Evolutionary conservation across 1,284 basidiomycete genomes (phyloP), one percentile per base, ranked within the genome.

Genomic region (Microbotryomycetes sp.): DNA sequence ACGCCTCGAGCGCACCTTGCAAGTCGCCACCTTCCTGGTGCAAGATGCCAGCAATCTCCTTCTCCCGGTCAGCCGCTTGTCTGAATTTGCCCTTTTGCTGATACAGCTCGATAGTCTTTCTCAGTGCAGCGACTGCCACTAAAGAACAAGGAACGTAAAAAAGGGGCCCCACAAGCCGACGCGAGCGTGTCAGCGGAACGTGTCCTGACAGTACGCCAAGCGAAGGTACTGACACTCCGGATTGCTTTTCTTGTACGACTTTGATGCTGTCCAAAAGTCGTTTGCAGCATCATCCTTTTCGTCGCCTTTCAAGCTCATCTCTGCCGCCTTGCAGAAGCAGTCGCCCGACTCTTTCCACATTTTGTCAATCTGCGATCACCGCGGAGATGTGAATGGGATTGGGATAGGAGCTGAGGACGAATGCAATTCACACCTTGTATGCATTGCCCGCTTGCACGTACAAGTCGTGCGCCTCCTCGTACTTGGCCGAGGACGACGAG

Each of bases 21-120:
- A 91, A 77, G 75, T 92, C 86, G 62, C 82, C 79, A 15, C 78
- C 78, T 57, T 81, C 81, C 71, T 91, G 86, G 46, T 93, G 83
- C 77, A 91, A 87, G 68, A 98, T 90, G 74, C 90, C 86, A 3
- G 85, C 94, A 69, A 97, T 93, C 78, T 73, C 72, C 67, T 76
- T 97, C 80, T 97, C 90, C 70, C 96, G 80, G 76, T 99, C 96
- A 9, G 94, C 96, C 28, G 96, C 96, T 75, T 98, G 96, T 59
- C 96, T 81, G 81, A 98, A 98, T 63, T 91, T 85, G 56, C 96
- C 96, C 24, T 81, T 80, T 68, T 89, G 79, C 18, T 90, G 88
- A 45, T 97, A 82, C 72, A 91, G 85, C 48, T 83, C 82, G 62
- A 97, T 87, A 3, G 91, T 91, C 69, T 90, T 85, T 11, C 85